phyloP scores from a whole-genome alignment of 2,329 filamentous ascomycete species.

The Cyanodermella asteris region DNA sequence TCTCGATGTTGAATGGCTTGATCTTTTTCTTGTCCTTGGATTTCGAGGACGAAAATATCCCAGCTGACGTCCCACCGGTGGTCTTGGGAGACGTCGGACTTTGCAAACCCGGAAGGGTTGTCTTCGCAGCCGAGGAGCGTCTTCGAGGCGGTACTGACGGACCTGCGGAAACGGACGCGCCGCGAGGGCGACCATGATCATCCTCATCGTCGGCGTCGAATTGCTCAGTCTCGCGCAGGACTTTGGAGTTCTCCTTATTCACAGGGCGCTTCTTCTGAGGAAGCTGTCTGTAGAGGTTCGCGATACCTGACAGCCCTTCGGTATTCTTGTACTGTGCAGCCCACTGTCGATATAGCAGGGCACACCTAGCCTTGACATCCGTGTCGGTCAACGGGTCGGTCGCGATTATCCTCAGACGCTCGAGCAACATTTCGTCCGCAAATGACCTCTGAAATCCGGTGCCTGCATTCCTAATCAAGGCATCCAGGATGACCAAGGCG shows the following conservation, averaged over 20 bases:
- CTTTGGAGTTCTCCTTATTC: slow-evolving; percentile 59
- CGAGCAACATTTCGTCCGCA: slow-evolving; percentile 74
- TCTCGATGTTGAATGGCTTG: slow-evolving; percentile 59
- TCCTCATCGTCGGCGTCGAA: slow-evolving; percentile 43
- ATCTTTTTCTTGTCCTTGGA: slow-evolving; percentile 31
- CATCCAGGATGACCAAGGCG: slow-evolving; percentile 72
- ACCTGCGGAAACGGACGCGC: slow-evolving; percentile 16
- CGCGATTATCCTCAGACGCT: slow-evolving; percentile 71
- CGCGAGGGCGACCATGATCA: slow-evolving; percentile 6
- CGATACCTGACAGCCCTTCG: slow-evolving; percentile 57
- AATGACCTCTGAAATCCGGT: slow-evolving; percentile 69
- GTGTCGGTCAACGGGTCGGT: slow-evolving; percentile 68
- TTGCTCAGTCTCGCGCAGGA: slow-evolving; percentile 56
- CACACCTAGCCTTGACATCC: slow-evolving; percentile 73
- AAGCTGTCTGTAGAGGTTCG: slow-evolving; percentile 52
- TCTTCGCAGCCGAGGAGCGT: slow-evolving; percentile 19
- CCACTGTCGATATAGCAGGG: slow-evolving; percentile 72
- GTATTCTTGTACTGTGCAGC: slow-evolving; percentile 58
- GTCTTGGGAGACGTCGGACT: slow-evolving; percentile 28
- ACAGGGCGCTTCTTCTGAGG: slow-evolving; percentile 47
- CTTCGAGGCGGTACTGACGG: slow-evolving; percentile 13
- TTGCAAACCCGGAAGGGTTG: slow-evolving; percentile 13
- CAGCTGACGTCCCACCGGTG: no score
- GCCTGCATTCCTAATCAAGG: slow-evolving; percentile 84
- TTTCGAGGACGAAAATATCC: slow-evolving; percentile 6